Evolutionary conservation across 208 protist genomes (phyloP), one percentile per base, ranked within the genome.

Genomic region (Vickermania spadyakhi): DNA sequence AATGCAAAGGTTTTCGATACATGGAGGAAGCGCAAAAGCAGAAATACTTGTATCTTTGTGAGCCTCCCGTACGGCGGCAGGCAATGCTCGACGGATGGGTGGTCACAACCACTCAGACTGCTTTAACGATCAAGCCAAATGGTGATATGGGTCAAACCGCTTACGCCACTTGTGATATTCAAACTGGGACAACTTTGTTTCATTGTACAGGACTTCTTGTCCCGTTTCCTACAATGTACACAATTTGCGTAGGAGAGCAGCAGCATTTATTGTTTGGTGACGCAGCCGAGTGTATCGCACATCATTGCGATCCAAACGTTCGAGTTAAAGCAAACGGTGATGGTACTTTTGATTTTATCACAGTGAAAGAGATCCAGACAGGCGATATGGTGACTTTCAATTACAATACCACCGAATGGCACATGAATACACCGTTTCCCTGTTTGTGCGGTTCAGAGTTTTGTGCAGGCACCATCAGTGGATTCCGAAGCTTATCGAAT

Each of bases 221-320:
- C 31, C 84, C 87, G 0, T 89, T 87, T 66, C 82, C 87, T 3
- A 94, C 84, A 60, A 91, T 94, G 81, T 91, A 91, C 79, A 94
- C 87, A 57, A 86, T 94, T 62, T 91, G 84, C 58, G 81, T 90
- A 2, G 84, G 84, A 21, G 66, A 73, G 23, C 62, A 73, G 52
- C 54, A 68, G 58, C 87, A 94, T 68, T 77, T 91, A 23, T 73
- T 94, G 49, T 94, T 94, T 52, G 84, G 84, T 54, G 81, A 86
- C 51, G 87, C 79, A 2, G 87, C 87, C 2, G 87, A 94, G 74
- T 94, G 81, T 64, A 89, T 94, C 56, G 83, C 84, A 5, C 88
- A 94, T 53, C 75, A 84, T 72, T 94, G 88, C 74, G 84, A 94
- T 53, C 84, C 88, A 2, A 94, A 94, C 73, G 73, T 91, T 21